Conservation (phyloP, 2,329 filamentous ascomycete species). For the Fusarium musae region DNA sequence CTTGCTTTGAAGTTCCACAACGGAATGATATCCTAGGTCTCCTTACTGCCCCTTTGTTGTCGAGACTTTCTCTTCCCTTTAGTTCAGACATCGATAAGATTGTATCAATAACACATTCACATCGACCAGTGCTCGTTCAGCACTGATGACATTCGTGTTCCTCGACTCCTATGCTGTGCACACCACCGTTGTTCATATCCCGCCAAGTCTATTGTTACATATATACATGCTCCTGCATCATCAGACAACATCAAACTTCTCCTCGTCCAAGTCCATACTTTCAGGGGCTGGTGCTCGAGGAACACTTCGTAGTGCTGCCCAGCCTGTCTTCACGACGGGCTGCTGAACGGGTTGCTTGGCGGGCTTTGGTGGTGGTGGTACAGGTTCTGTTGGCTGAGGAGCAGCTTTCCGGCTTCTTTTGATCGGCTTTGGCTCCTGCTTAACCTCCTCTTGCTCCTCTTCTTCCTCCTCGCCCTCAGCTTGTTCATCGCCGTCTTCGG, state of each 20-base stretch:
- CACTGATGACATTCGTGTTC: neutral
- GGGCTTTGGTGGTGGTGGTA: slow-evolving; percentile 14
- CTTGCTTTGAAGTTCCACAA: neutral
- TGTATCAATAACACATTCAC: neutral
- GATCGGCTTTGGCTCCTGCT: slow-evolving; percentile 19
- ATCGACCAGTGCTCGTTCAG: neutral
- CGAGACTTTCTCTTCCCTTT: neutral
- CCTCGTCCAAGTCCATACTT: slow-evolving; percentile 48
- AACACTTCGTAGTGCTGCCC: slow-evolving; percentile 46
- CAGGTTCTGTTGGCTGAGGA: neutral
- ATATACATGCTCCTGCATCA: neutral
- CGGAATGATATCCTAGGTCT: slow-evolving; percentile 13
- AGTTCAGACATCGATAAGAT: neutral
- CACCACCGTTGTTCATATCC: neutral
- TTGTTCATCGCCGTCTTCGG: slow-evolving; percentile 33
- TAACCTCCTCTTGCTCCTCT: slow-evolving; percentile 35
- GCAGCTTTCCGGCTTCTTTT: neutral
- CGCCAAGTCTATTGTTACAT: slow-evolving; percentile 17
- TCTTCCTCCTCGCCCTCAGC: slow-evolving; percentile 39
- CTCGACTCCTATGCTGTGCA: neutral
- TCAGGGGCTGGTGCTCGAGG: slow-evolving; percentile 33
- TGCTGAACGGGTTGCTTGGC: slow-evolving; percentile 9
- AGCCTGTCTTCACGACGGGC: slow-evolving; percentile 44
- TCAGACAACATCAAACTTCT: slow-evolving; percentile 49
- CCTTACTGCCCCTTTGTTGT: neutral